phyloP scores from a whole-genome alignment of 306 rosid genomes.

The Quercus ilex region DNA sequence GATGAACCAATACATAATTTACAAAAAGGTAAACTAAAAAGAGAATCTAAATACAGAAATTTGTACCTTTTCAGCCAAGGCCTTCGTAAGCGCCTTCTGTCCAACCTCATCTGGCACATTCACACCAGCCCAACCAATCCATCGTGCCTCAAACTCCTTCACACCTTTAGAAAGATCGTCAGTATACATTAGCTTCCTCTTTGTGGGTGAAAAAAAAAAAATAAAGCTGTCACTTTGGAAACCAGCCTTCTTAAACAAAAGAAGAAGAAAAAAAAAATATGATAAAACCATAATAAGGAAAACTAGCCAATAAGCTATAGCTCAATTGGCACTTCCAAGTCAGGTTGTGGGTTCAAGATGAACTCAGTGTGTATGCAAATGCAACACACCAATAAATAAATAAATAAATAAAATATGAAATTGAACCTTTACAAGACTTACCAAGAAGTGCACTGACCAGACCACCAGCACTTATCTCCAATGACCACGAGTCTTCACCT shows the following conservation, averaged over 20 bases:
- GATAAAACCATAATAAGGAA: not conserved
- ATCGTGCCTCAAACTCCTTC: constrained; percentile 80
- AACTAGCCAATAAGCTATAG: not conserved
- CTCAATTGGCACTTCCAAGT: too few relatives aligned
- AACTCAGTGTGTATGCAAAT: too few relatives aligned
- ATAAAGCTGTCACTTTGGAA: not conserved
- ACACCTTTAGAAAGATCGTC: constrained; percentile 52
- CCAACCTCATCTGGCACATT: constrained; percentile 84
- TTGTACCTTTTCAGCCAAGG: constrained; percentile 79
- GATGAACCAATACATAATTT: not conserved
- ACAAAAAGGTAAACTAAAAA: not conserved
- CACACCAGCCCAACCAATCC: constrained; percentile 99
- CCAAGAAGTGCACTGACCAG: constrained; percentile 83
- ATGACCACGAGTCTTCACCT: constrained; percentile 83
- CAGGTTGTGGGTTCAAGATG: too few relatives aligned
- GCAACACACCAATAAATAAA: not conserved
- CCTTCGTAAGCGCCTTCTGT: constrained; percentile 79
- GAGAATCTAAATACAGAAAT: not conserved
- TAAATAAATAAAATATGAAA: constrained; percentile 1
- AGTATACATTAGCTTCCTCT: constrained; percentile 17
- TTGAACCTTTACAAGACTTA: constrained; percentile 23
- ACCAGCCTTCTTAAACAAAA: not conserved
- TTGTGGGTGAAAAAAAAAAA: constrained; percentile 2
- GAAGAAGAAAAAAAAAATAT: too few relatives aligned
- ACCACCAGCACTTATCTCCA: constrained; percentile 91